Conservation (phyloP, 495 filamentous ascomycete genomes). For the Penicillium verhagenii region DNA sequence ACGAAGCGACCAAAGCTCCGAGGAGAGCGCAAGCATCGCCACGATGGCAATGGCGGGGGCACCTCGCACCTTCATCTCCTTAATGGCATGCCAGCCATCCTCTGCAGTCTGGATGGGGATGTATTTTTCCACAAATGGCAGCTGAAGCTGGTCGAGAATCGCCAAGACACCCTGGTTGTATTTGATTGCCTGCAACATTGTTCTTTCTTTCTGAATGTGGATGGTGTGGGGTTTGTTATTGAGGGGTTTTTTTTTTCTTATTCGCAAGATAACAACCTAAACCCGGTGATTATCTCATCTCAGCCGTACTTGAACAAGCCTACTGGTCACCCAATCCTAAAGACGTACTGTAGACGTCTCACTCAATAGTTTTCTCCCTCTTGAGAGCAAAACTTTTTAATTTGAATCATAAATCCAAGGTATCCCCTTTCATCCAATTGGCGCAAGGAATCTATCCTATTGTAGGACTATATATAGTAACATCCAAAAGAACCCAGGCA, state of each 20-base stretch:
- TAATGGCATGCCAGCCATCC: conserved; percentile 90
- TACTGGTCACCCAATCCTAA: no score
- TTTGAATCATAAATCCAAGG: no score
- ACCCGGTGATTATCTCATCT: not conserved
- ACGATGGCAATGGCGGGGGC: conserved; percentile 98
- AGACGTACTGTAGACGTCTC: no score
- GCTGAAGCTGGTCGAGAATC: conserved; percentile 85
- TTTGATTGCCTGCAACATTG: conserved; percentile 77
- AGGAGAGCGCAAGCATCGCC: conserved; percentile 80
- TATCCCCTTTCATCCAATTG: no score
- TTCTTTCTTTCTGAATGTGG: not conserved
- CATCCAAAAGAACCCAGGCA: no score
- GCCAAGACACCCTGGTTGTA: conserved; percentile 74
- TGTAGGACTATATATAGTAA: no score
- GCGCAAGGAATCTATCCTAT: no score
- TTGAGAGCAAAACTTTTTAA: no score
- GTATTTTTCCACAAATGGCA: conserved; percentile 85
- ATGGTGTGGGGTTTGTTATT: not conserved
- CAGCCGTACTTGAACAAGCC: conserved; percentile 15
- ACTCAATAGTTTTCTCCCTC: no score
- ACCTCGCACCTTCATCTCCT: conserved; percentile 88
- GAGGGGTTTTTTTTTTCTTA: not conserved
- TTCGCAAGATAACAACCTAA: not conserved
- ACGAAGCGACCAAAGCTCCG: conserved; percentile 41
- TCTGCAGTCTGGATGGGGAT: conserved; percentile 69